Base-by-base conservation (phyloP, 2,329 filamentous ascomycete species). In the Monosporascus sp. region DNA sequence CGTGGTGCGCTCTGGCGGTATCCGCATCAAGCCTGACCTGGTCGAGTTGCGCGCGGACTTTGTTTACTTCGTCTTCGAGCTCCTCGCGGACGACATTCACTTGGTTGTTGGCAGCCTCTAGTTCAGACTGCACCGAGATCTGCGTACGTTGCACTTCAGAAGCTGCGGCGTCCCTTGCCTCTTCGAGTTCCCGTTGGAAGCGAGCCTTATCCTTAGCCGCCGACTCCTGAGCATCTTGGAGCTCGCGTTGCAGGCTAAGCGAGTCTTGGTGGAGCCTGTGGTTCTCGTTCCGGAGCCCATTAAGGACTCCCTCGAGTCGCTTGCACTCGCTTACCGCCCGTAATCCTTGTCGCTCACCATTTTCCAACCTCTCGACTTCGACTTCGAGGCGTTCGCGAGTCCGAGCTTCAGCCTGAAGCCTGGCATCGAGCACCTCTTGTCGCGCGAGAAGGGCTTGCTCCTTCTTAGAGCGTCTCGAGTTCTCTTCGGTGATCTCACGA, bases 31-130 rank as follows among this genome's bases (percentile, higher is more conserved):
- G 78, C 65, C 82, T 87, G 53, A 88, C 80, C 61, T 86, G 85
- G 58, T 96, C 90, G 44, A 96, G 75, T 67, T 96, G 89, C 20
- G 80, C 75, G 51, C 90, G 85, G 27, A 91, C 74, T 63, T 85
- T 86, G 26, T 79, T 73, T 55, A 94, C 82, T 67, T 96, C 89
- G 54, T 87, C 85, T 68, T 96, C 91, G 11, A 95, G 81, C 64
- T 93, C 88, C 47, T 88, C 84, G 50, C 91, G 87, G 27, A 93
- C 85, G 52, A 88, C 82, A 64, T 95, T 93, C 69, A 93, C 88
- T 64, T 96, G 87, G 67, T 90, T 86, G 65, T 92, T 94, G 50
- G 92, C 89, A 40, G 84, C 79, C 54, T 96, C 91, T 36, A 97
- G 76, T 65, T 97, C 90, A 14, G 82, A 81, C 68, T 96, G 88